Evolutionary conservation across 2,329 filamentous ascomycete species (phyloP), one percentile per base, ranked within the genome.

Genomic region (Pyrenophora teres): DNA sequence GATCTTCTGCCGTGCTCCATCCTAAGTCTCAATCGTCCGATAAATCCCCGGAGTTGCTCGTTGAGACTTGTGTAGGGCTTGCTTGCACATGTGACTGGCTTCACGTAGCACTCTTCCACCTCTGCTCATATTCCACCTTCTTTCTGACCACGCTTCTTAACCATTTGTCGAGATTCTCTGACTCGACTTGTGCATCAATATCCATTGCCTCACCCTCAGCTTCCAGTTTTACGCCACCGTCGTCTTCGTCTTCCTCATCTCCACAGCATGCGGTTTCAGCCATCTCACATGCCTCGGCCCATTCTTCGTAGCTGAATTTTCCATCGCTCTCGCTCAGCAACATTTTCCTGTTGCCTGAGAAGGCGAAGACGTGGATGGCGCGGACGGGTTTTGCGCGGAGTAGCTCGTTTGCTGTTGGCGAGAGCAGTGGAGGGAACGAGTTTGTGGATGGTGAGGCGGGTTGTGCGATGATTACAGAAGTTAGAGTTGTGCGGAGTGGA

Each of bases 271-370:
- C 79, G 33, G 77, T 75, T 66, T 85, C 80, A 30, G 88, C 91
- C 38, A 80, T 76, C 55, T 86, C 81, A 59, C 86, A 84, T 15
- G 89, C 83, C 37, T 81, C 77, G 49, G 91, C 84, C 91, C 92
- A 97, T 57, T 88, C 86, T 12, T 85, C 80, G 59, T 89, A 79
- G 40, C 84, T 83, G 69, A 97, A 97, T 3, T 77, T 76, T 0
- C 93, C 93, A 64, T 93, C 86, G 65, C 91, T 96, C 75, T 96
- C 89, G 30, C 84, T 86, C 36, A 96, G 75, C 18, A 97, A 75
- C 44, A 96, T 77, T 52, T 90, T 85, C 7, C 87, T 83, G n/a
- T 70, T 56, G 3, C 62, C 66, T 0, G 87, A 87, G 70, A 94
- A 96, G 5, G 86, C 88, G 51, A 97, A 80, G n/a, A 89, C 90